Conservation (phyloP, 768 basidiomycete species). For the Peribolospora kevripleyi region DNA sequence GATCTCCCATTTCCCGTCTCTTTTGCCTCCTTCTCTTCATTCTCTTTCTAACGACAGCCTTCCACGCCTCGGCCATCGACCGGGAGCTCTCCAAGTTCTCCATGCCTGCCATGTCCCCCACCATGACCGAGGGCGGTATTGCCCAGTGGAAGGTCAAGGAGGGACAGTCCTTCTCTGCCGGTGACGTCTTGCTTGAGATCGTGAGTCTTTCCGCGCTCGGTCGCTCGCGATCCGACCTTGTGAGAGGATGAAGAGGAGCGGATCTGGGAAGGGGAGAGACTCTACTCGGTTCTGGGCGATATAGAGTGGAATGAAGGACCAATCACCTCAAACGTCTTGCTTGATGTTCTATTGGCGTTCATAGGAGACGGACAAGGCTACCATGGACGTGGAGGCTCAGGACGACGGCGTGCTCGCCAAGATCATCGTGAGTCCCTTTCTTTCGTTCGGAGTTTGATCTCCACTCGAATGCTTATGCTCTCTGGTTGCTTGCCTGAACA, state of each 20-base stretch:
- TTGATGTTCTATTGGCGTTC: too few relatives aligned
- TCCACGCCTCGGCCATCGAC: slow-evolving; percentile 57
- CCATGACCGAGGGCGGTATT: slow-evolving; percentile 98
- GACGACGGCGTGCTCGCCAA: slow-evolving; percentile 92
- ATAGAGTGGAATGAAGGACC: too few relatives aligned
- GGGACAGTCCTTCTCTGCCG: slow-evolving; percentile 64
- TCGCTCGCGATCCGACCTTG: too few relatives aligned
- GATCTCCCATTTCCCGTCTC: too few relatives aligned
- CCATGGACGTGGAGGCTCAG: slow-evolving; percentile 97
- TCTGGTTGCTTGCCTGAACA: slow-evolving; percentile 16
- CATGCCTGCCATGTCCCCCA: slow-evolving; percentile 98
- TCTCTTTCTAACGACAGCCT: slow-evolving; percentile 26
- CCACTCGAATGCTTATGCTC: neutral
- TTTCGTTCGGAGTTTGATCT: neutral
- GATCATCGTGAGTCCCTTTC: slow-evolving; percentile 51
- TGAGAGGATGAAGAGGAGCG: neutral
- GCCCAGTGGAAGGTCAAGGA: slow-evolving; percentile 91
- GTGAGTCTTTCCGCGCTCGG: slow-evolving; percentile 25
- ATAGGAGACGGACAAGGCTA: slow-evolving; percentile 99
- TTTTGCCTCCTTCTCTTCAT: too few relatives aligned
- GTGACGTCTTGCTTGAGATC: slow-evolving; percentile 90
- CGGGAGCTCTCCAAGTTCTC: slow-evolving; percentile 63
- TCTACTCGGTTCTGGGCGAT: too few relatives aligned
- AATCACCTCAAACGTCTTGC: too few relatives aligned
- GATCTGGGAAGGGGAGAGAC: too few relatives aligned